These are phyloP conservation scores for Penicillium coffeae DNA, from an alignment of 495 filamentous ascomycete genomes.

Conservation along the genomic window DNA sequence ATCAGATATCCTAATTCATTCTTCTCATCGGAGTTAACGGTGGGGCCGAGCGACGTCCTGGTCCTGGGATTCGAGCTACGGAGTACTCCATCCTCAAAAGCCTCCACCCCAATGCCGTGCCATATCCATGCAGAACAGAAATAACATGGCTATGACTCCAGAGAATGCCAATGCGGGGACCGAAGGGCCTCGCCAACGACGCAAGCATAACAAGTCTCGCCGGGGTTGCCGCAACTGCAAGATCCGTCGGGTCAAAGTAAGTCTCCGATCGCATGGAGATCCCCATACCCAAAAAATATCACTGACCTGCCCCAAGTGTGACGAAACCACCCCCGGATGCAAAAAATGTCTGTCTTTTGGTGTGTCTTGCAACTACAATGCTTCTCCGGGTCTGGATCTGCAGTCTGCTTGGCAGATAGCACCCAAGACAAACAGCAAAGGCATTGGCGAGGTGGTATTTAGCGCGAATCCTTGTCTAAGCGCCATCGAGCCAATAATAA, in stretches of 20 bases:
- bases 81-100: neutral
- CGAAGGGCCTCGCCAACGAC: conserved; percentile 9
- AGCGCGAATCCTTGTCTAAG: neutral
- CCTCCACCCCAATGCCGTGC: neutral
- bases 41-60: neutral
- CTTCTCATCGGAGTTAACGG: neutral
- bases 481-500: neutral
- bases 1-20: too few species aligned
- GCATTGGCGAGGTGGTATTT: conserved; percentile 8
- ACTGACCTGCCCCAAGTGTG: conserved; percentile 24
- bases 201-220: conserved; percentile 30
- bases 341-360: conserved; percentile 32
- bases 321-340: conserved; percentile 35
- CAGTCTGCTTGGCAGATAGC: conserved; percentile 17
- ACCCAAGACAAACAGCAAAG: conserved; percentile 3
- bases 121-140: neutral
- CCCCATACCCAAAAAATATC: neutral
- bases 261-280: neutral
- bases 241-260: conserved; percentile 39
- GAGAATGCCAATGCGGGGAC: neutral
- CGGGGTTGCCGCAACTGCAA: conserved; percentile 42
- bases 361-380: conserved; percentile 35
- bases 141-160: neutral
- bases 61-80: neutral
- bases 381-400: conserved; percentile 19